phyloP scores from a whole-genome alignment of 2,329 filamentous ascomycete genomes.

The Cercospora janseana region DNA sequence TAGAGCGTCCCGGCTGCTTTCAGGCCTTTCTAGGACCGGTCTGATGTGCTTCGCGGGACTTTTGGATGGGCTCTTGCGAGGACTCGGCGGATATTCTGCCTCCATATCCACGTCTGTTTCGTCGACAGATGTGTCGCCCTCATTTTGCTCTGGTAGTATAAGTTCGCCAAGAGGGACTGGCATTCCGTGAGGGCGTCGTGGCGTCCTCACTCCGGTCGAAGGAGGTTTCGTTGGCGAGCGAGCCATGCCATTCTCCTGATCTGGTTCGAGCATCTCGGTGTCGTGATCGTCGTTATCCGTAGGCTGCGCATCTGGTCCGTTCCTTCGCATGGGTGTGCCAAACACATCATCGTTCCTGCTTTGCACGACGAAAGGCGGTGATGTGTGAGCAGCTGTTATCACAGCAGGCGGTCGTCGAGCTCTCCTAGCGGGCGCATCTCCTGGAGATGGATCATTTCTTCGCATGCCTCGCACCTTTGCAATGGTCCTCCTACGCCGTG shows the following conservation, averaged over 20 bases:
- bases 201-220: conserved; percentile 32
- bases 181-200: conserved; percentile 33
- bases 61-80: conserved; percentile 36
- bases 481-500: conserved; percentile 30
- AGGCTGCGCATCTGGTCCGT: background rate
- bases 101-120: conserved; percentile 28
- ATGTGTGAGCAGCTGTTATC: conserved; percentile 6
- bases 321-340: conserved; percentile 12
- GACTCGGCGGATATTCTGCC: conserved; percentile 40
- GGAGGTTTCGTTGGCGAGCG: conserved; percentile 42
- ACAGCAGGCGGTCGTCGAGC: conserved; percentile 14
- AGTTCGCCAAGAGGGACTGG: conserved; percentile 36
- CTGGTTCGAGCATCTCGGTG: conserved; percentile 39
- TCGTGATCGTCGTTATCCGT: conserved; percentile 32
- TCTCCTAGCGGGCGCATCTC: conserved; percentile 22
- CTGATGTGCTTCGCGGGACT: conserved; percentile 26
- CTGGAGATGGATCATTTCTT: conserved; percentile 30
- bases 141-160: conserved; percentile 31
- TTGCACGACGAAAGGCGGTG: conserved; percentile 31
- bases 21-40: conserved; percentile 16
- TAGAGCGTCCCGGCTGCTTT: conserved; percentile 31
- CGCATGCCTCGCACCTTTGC: conserved; percentile 30
- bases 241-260: conserved; percentile 52
- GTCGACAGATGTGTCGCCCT: conserved; percentile 21
- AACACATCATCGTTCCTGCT: conserved; percentile 27